phyloP scores from a whole-genome alignment of 176 grass and related monocot genomes.

The Chloris gayana region DNA sequence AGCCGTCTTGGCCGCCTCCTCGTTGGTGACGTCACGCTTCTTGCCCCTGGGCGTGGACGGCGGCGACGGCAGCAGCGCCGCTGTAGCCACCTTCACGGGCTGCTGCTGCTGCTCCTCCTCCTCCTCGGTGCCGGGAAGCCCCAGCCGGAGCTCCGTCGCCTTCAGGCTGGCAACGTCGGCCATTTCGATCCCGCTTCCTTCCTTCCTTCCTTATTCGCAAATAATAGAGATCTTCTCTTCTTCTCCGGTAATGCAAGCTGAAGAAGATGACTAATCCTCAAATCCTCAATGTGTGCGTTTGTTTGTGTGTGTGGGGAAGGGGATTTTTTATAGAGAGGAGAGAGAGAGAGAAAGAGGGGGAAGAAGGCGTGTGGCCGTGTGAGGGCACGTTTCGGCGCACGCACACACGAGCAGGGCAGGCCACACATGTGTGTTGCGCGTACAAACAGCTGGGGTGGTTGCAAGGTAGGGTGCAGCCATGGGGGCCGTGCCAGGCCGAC shows the following conservation, averaged over 20 bases:
- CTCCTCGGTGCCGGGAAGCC: slow-evolving; percentile 63
- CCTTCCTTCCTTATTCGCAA: not conserved
- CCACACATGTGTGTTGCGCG: slow-evolving; percentile 14
- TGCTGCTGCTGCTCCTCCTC: slow-evolving; percentile 21
- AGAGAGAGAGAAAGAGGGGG: not conserved
- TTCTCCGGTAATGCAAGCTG: not conserved
- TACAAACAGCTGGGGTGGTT: slow-evolving; percentile 41
- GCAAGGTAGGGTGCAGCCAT: slow-evolving; percentile 48
- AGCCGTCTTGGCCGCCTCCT: not conserved
- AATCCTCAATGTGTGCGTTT: not conserved
- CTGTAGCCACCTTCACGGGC: no score
- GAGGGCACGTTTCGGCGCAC: not conserved
- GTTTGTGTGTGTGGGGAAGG: not conserved
- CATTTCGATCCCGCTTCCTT: no score
- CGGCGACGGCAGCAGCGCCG: not conserved
- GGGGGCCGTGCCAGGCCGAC: slow-evolving; percentile 43
- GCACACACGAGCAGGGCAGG: not conserved
- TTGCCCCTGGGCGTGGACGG: slow-evolving; percentile 32
- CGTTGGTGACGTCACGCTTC: slow-evolving; percentile 43
- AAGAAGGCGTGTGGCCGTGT: slow-evolving; percentile 12
- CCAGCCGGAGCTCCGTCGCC: slow-evolving; percentile 92
- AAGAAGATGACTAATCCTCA: no score
- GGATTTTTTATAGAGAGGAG: slow-evolving; percentile 41
- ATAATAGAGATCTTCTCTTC: no score
- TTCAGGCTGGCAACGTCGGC: slow-evolving; percentile 47